A percentile compares a stretch with the other conserved stretches of the same genome.
Conservation (phyloP, 306 rosid genomes). For the Castanea crenata region DNA sequence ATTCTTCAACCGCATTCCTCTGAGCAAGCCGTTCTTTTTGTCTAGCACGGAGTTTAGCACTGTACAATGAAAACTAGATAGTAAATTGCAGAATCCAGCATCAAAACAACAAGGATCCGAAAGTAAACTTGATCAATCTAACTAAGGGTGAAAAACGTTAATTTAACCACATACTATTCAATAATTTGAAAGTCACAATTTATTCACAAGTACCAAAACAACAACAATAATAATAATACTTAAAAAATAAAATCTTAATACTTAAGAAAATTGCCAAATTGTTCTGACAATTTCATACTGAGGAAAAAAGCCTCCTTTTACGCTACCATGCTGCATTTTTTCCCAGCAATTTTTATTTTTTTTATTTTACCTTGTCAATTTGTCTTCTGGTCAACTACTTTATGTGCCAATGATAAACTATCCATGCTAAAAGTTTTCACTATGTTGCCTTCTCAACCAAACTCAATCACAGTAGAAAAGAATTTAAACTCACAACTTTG, state of each 20-base stretch:
- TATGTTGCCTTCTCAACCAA: neutral
- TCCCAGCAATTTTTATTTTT: neutral
- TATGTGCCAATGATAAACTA: neutral
- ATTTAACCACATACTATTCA: neutral
- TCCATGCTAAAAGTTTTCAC: neutral
- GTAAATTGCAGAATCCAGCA: conserved; percentile 1
- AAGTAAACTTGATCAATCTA: neutral
- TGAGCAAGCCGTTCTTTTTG: conserved; percentile 80
- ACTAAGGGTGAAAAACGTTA: neutral
- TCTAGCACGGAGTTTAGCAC: conserved; percentile 92
- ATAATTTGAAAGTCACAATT: neutral
- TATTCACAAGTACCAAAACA: neutral
- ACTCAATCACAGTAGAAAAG: conserved; percentile 15
- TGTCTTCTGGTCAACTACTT: neutral
- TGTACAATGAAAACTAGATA: conserved; percentile 42
- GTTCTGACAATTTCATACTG: neutral
- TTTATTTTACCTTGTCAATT: neutral
- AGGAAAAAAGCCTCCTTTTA: too few species aligned
- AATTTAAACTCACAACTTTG: conserved; percentile 67
- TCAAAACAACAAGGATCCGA: neutral
- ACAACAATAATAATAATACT: too few species aligned
- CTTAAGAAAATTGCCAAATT: neutral
- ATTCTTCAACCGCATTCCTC: conserved; percentile 52
- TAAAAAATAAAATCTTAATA: neutral
- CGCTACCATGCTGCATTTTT: neutral